Base-by-base conservation (phyloP, 2,329 filamentous ascomycete genomes). In the Xylaria sp. region DNA sequence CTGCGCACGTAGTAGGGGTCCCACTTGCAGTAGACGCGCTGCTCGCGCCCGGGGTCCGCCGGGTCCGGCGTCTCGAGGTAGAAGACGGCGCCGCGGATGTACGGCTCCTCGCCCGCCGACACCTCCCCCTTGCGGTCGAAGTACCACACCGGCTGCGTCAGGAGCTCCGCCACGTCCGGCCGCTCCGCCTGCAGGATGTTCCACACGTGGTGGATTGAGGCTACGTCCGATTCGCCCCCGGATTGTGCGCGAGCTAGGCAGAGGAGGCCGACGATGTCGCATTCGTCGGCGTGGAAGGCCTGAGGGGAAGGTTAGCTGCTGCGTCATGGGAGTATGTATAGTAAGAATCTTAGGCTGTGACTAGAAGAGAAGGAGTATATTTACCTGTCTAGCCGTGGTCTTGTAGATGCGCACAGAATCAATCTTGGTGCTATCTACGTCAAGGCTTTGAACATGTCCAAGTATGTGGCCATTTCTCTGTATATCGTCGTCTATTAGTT, bases 71-170 rank as follows among this genome's bases (percentile, higher is more conserved):
- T 87, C 81, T 96, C 93, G 3, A 94, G 82, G 77, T 94, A 96
- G 72, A 96, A 87, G 20, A 97, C 87, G 13, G 87, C 85, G 36
- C 90, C 88, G 49, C 85, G 84, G 73, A 93, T 92, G 80, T 89
- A 96, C 64, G 89, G 89, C 61, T 94, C 87, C 79, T 96, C 85
- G 13, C 92, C 93, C 15, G 84, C 81, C 25, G 89, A 92, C 0
- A 87, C 88, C 82, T 97, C 93, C 11, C 93, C 93, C 82, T 97
- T 97, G 61, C 93, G 90, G 79, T 97, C 93, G 78, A 96, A 95
- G 81, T 96, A 96, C 93, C 93, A 97, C 70, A 93, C 88, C 0
- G 93, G 93, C 77, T 90, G 81, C 0, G 91, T 90, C 60, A 97
- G 83, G 5, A 89, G 85, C 77, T 92, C 88, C 0, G 92, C 90